These are phyloP conservation scores for Pseudognaphalium luteoalbum DNA, from an alignment of 129 eudicot species.

Conservation along the genomic window DNA sequence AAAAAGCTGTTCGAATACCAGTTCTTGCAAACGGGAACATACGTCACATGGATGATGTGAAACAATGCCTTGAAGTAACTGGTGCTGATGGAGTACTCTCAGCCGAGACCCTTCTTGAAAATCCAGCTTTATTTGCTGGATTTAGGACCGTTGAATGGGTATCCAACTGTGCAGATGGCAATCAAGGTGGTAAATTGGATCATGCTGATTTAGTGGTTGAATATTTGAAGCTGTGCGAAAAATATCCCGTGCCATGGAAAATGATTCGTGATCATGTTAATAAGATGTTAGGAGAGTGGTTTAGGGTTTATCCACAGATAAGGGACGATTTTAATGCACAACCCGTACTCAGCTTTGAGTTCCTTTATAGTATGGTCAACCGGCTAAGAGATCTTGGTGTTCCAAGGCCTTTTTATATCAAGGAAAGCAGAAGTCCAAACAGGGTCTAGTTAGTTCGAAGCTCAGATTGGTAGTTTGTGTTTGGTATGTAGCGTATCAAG, in stretches of 20 bases:
- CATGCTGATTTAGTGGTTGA: constrained; percentile 66
- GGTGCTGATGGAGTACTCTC: constrained; percentile 86
- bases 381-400: constrained; percentile 60
- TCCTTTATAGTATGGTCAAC: constrained; percentile 60
- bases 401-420: constrained; percentile 54
- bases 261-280: constrained; percentile 75
- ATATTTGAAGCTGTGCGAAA: constrained; percentile 71
- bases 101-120: constrained; percentile 88
- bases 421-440: constrained; percentile 29
- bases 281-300: constrained; percentile 84
- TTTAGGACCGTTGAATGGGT: constrained; percentile 70
- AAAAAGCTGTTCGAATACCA: constrained; percentile 44
- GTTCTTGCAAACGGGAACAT: constrained; percentile 94
- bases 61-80: constrained; percentile 65
- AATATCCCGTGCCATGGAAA: constrained; percentile 86
- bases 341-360: constrained; percentile 60
- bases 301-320: constrained; percentile 60
- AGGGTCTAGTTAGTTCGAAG: constrained; percentile 1
- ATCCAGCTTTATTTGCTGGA: constrained; percentile 92
- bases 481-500: neutral
- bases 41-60: constrained; percentile 77
- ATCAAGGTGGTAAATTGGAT: constrained; percentile 47
- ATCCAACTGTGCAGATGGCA: constrained; percentile 25
- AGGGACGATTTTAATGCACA: constrained; percentile 76
- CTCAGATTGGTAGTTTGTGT: neutral